Base-by-base conservation (phyloP, 108 stramenopile genomes). In the Stephanodiscus triporus region DNA sequence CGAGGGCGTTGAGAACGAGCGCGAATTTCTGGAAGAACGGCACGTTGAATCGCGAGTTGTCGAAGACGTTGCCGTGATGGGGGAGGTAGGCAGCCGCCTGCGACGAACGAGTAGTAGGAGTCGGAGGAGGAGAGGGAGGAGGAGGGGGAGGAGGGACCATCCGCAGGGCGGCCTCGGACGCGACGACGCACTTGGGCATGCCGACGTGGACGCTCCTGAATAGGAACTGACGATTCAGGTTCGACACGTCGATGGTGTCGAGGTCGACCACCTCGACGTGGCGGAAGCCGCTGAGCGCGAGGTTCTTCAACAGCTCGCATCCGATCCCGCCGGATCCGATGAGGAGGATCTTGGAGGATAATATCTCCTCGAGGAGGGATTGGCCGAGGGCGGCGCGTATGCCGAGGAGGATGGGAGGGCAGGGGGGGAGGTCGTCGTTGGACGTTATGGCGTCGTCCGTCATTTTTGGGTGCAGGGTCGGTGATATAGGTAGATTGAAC, bases 181-280 rank as follows among this genome's bases (percentile, higher is more conserved):
- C 95, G 11, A 92, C 92, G 4, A 76, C 75, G 50, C 95, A 96
- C 65, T 95, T 95, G 56, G 96, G 82, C 81, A 80, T 80, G 0
- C 94, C 96, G 26, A 95, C 93, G 68, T 95, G 93, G 20, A 89
- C 82, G 30, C 78, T 57, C 20, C 98, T 88, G 75, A 97, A 99
- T 0, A 97, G 84, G 37, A 97, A 92, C 70, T 98, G 98, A 56
- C 99, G 89, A 84, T 99, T 99, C 64, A 99, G 80, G 81, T 99
- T 99, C 53, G 95, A 95, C 19, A 99, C 91, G 77, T 99, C 99
- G 75, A 99, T 99, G 49, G 98, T 97, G 72, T 99, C 99, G 43
- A 99, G 71, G 85, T 99, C 99, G 70, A 98, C 95, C 27, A 97
- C 93, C 64, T 96, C 81, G 30, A 98, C 93, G 58, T 93, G 66